These are phyloP conservation scores for Ganoderma resinaceum DNA, from an alignment of 1,284 basidiomycete species.

Conservation along the genomic window DNA sequence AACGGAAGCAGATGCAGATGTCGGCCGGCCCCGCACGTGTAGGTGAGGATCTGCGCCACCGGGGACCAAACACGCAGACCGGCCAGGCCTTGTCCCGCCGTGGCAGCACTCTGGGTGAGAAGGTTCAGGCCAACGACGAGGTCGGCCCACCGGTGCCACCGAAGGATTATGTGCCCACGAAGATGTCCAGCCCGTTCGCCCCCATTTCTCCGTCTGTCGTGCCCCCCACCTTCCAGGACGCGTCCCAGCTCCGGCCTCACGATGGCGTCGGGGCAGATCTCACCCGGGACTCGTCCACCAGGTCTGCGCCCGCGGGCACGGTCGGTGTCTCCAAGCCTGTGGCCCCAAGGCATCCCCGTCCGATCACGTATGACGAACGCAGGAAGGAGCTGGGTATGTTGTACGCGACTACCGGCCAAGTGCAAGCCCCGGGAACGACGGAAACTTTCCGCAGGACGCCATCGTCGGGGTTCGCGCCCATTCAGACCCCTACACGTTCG, in stretches of 20 bases:
- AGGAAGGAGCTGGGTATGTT: background rate
- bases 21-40: background rate
- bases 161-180: background rate
- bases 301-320: background rate
- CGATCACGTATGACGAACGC: background rate
- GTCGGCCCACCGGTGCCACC: constrained; percentile 3
- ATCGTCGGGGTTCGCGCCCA: constrained; percentile 17
- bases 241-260: background rate
- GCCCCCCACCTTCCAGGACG: too few relatives aligned
- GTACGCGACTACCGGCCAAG: background rate
- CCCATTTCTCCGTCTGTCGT: background rate
- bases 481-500: background rate
- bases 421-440: background rate
- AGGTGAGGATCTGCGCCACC: background rate
- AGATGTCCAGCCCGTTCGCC: constrained; percentile 13
- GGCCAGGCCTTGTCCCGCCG: background rate
- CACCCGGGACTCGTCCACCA: background rate
- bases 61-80: background rate
- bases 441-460: constrained; percentile 16
- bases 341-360: background rate
- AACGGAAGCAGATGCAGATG: background rate
- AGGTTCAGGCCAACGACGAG: background rate
- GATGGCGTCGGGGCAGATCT: background rate
- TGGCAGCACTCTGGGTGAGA: too few relatives aligned
- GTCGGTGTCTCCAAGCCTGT: background rate